These are phyloP conservation scores for Cladosporium colombiae DNA, from an alignment of 2,329 filamentous ascomycete species.

Conservation along the genomic window DNA sequence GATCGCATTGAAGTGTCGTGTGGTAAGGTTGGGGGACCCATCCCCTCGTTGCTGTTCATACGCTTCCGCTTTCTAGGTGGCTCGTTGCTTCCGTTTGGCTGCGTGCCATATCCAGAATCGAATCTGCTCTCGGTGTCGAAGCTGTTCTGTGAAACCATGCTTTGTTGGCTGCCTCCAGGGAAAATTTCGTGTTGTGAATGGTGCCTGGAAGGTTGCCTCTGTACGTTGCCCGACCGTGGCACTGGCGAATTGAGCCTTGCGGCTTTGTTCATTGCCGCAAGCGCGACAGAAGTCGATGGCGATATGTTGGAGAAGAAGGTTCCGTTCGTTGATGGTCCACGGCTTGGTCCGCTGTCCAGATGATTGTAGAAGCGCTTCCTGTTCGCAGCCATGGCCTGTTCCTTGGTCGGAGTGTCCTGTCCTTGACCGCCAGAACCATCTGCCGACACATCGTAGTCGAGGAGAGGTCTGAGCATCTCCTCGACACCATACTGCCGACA, in stretches of 20 bases:
- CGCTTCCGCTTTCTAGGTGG: constrained; percentile 78
- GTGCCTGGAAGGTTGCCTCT: constrained; percentile 65
- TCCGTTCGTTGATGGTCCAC: constrained; percentile 57
- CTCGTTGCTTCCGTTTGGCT: constrained; percentile 53
- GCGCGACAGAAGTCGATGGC: constrained; percentile 84
- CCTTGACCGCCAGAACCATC: constrained; percentile 70
- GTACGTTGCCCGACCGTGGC: constrained; percentile 63
- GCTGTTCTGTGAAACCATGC: constrained; percentile 47
- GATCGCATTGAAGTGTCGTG: constrained; percentile 61
- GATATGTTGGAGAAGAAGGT: constrained; percentile 99
- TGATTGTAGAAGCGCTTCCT: constrained; percentile 87
- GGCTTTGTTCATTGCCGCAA: constrained; percentile 90
- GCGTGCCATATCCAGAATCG: constrained; percentile 70
- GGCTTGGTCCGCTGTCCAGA: constrained; percentile 54
- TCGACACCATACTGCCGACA: constrained; percentile 78
- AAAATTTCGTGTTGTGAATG: constrained; percentile 71
- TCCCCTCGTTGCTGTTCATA: constrained; percentile 41
- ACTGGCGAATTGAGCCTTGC: constrained; percentile 87
- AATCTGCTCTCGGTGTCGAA: constrained; percentile 44
- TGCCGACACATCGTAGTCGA: constrained; percentile 79
- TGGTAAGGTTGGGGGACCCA: constrained; percentile 34
- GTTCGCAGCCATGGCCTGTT: constrained; percentile 93
- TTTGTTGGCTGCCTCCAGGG: constrained; percentile 79
- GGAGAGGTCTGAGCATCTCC: constrained; percentile 69
- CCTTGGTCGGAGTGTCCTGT: constrained; percentile 93